phyloP scores from a whole-genome alignment of 148 eudicot species.

The Spergularia bocconei region DNA sequence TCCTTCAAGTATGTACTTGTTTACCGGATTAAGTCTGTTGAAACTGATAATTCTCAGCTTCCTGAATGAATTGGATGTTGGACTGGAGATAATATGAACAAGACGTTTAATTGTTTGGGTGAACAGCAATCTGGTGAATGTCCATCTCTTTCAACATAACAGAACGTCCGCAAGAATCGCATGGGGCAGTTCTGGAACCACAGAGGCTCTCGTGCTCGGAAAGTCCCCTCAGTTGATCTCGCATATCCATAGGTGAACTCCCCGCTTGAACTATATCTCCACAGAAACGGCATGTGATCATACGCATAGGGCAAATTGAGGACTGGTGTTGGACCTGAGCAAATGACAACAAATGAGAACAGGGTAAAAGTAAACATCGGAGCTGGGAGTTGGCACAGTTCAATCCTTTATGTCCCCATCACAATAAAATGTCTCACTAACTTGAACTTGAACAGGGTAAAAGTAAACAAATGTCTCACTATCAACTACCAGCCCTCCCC shows the following conservation, averaged over 20 bases:
- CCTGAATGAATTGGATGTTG: conserved; percentile 9
- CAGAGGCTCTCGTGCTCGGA: conserved; percentile 84
- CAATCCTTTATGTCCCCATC: neutral
- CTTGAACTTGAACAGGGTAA: no score
- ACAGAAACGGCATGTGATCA: conserved; percentile 80
- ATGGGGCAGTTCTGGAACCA: conserved; percentile 90
- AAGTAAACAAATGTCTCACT: no score
- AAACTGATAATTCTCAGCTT: conserved; percentile 2
- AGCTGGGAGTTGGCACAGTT: neutral
- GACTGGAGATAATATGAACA: conserved; percentile 5
- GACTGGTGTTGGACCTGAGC: conserved; percentile 77
- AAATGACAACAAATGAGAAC: neutral
- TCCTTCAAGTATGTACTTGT: neutral
- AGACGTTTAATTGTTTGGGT: conserved; percentile 51
- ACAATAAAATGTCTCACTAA: neutral
- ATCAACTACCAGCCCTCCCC: no score
- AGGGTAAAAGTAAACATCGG: neutral
- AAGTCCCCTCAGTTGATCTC: conserved; percentile 77
- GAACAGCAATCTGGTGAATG: conserved; percentile 85
- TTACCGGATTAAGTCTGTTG: conserved; percentile 11
- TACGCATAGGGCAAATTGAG: conserved; percentile 67
- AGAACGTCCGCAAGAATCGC: conserved; percentile 88
- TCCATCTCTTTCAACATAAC: conserved; percentile 97
- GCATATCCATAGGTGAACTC: conserved; percentile 51
- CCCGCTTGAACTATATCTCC: conserved; percentile 94